A percentile compares a stretch with the other conserved stretches of the same genome.
These are phyloP conservation scores for Ascosphaera apis DNA, from an alignment of 2,329 filamentous ascomycete species.

Conservation along the genomic window DNA sequence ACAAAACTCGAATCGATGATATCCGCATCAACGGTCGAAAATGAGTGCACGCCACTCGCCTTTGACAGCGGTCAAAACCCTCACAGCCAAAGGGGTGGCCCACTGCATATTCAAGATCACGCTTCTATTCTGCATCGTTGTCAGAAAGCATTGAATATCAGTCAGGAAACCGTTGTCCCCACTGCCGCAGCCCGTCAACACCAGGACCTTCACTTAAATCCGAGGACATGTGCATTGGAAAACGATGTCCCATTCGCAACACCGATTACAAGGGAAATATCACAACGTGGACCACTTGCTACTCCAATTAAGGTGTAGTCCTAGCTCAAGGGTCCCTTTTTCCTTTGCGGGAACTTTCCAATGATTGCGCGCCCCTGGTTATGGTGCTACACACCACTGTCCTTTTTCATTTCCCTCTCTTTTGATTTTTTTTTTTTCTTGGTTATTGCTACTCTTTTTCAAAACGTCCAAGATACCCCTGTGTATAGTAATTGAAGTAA, in stretches of 20 bases:
- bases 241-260: conserved; percentile 10
- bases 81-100: too few species aligned
- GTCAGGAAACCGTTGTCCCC: conserved; percentile 9
- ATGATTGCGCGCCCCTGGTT: too few species aligned
- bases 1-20: conserved; percentile 15
- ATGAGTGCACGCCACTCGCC: conserved; percentile 1
- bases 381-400: too few species aligned
- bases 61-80: not conserved
- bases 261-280: not conserved
- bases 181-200: conserved; percentile 7
- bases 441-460: too few species aligned
- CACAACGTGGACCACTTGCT: not conserved
- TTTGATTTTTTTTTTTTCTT: too few species aligned
- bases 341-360: too few species aligned
- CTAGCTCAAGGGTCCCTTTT: not conserved
- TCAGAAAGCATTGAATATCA: conserved; percentile 1
- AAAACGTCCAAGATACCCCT: too few species aligned
- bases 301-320: not conserved
- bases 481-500: too few species aligned
- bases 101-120: not conserved
- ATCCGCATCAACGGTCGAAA: conserved; percentile 14
- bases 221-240: conserved; percentile 12
- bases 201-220: conserved; percentile 17
- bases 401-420: too few species aligned
- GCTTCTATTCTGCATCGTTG: not conserved